Evolutionary conservation across 2,329 filamentous ascomycete genomes (phyloP), one percentile per base, ranked within the genome.

Genomic region (Aspergillus oerlinghausenensis): DNA sequence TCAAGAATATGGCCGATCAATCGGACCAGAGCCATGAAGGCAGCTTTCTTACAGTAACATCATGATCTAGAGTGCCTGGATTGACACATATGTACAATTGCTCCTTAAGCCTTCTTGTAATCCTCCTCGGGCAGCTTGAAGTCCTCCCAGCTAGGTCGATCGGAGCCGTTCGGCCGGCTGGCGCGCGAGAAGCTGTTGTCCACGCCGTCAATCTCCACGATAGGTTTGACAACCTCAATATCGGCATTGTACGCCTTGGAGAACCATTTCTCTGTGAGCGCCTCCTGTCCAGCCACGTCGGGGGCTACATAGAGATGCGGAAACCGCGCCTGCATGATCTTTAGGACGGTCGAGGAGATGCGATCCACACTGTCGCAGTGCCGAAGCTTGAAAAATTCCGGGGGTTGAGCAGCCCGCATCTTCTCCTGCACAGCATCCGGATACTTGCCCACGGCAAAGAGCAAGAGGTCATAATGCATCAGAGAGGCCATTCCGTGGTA

Each of bases 381-480:
- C 3, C 83, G 73, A 52, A 88, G 67, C 5, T 75, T 72, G 28
- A 85, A 80, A 64, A 88, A 87, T 1, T 82, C 79, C 0, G 73
- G 67, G 1, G 81, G 79, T 57, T 79, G 79, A 35, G 77, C 71
- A 40, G 72, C 71, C 21, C 80, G 78, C 21, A 88, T 70, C 51
- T 77, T 63, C 10, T 77, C 71, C 70, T 87, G 82, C 1, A 87
- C 77, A 0, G 76, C 69, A 0, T 77, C 73, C 0, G 82, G 75
- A 58, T 88, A 83, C 42, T 82, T 70, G 0, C 86, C 86, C 0
- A 84, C 77, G 19, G 81, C 78, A 64, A 88, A 81, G 23, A 89
- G 78, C 2, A 87, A 79, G 1, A 88, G 77, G 60, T 90, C 85
- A 67, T 89, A 89, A 63, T 89, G 86, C 65, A 85, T 78, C 19